A percentile compares a stretch with the other conserved stretches of the same genome.
Evolutionary conservation across 352 stramenopile genomes (phyloP).

Genomic region (Phytophthora constricta): DNA sequence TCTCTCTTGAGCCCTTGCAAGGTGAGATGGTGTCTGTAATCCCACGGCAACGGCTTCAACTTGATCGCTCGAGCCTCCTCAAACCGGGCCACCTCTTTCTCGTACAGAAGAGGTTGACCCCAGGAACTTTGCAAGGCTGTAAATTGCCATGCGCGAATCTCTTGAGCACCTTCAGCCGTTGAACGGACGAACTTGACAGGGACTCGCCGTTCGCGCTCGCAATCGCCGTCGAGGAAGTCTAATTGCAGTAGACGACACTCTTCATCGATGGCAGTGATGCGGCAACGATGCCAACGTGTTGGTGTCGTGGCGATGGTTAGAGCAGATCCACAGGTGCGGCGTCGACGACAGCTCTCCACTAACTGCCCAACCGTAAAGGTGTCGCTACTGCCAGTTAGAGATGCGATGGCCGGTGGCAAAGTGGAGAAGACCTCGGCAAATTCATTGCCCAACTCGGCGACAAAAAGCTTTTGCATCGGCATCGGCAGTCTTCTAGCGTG

Average conservation of each 20-base stretch:
- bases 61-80: conserved; percentile 37
- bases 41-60: conserved; percentile 23
- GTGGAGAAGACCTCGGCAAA: conserved; percentile 46
- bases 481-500: conserved; percentile 48
- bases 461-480: conserved; percentile 52
- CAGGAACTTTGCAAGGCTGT: conserved; percentile 41
- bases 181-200: conserved; percentile 44
- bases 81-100: conserved; percentile 46
- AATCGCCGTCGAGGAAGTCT: conserved; percentile 56
- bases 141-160: conserved; percentile 33
- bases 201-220: conserved; percentile 54
- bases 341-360: conserved; percentile 59
- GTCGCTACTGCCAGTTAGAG: neutral
- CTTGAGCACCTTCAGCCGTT: conserved; percentile 36
- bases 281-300: conserved; percentile 46
- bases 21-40: conserved; percentile 21
- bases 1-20: conserved; percentile 11
- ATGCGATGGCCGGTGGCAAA: neutral
- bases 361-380: conserved; percentile 42
- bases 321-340: conserved; percentile 37
- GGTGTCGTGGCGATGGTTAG: neutral
- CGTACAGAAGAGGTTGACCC: conserved; percentile 36
- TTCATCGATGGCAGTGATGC: conserved; percentile 36
- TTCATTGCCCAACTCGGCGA: conserved; percentile 43
- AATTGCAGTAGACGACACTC: conserved; percentile 37